phyloP scores from a whole-genome alignment of 2,329 filamentous ascomycete species.

The Byssothecium circinans region DNA sequence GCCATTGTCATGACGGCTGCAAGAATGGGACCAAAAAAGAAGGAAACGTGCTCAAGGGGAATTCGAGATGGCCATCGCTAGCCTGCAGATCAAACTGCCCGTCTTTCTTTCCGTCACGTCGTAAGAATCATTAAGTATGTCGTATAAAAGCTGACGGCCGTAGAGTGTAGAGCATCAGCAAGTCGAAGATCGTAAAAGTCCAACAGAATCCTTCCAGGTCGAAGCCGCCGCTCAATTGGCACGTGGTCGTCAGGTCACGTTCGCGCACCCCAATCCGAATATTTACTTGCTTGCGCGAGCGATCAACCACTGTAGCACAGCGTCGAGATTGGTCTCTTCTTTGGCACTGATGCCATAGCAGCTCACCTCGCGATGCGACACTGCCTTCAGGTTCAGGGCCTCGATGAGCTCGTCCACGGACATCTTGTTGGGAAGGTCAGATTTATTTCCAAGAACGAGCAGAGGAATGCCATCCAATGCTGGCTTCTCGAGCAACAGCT shows the following conservation, averaged over 20 bases:
- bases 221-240: constrained; percentile 19
- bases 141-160: constrained; percentile 45
- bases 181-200: constrained; percentile 36
- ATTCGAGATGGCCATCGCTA: constrained; percentile 52
- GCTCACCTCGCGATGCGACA: constrained; percentile 90
- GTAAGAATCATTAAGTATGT: constrained; percentile 56
- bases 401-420: constrained; percentile 96
- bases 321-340: constrained; percentile 97
- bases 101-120: constrained; percentile 56
- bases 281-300: constrained; percentile 67
- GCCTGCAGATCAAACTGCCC: constrained; percentile 48
- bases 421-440: constrained; percentile 86
- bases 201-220: constrained; percentile 21
- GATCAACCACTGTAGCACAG: constrained; percentile 94
- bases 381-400: constrained; percentile 82
- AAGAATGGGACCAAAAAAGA: constrained; percentile 24
- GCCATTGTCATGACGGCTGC: constrained; percentile 19
- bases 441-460: constrained; percentile 95
- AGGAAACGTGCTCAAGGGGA: constrained; percentile 39
- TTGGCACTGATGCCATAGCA: constrained; percentile 99
- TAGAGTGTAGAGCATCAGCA: constrained; percentile 40
- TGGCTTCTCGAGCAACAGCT: constrained; percentile 81
- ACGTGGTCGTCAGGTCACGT: constrained; percentile 33
- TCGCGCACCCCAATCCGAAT: constrained; percentile 17
- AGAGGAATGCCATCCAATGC: constrained; percentile 87